These are phyloP conservation scores for Cenchrus americanus DNA, from an alignment of 176 grass and related monocot genomes.

Conservation along the genomic window DNA sequence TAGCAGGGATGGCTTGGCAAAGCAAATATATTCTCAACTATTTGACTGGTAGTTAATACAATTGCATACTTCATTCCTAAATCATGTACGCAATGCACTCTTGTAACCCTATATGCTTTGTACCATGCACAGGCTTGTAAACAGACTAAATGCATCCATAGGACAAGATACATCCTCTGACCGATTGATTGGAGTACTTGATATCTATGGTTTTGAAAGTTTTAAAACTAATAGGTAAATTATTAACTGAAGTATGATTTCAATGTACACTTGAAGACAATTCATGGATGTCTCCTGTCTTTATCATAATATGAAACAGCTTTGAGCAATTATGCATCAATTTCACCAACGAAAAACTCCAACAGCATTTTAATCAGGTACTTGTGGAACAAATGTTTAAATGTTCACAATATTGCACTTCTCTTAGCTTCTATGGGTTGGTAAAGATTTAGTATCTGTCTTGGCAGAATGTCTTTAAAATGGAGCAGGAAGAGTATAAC, in stretches of 20 bases:
- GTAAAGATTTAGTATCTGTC: constrained; percentile 39
- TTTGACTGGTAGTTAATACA: constrained; percentile 80
- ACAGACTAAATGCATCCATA: constrained; percentile 87
- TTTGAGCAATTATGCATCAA: constrained; percentile 97
- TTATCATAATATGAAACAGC: constrained; percentile 61
- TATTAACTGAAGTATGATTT: constrained; percentile 32
- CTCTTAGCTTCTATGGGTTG: constrained; percentile 36
- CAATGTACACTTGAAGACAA: constrained; percentile 19
- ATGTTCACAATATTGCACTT: constrained; percentile 29
- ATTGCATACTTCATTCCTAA: constrained; percentile 5
- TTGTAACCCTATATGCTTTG: constrained; percentile 32
- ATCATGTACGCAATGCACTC: background rate
- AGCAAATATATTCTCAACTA: constrained; percentile 79
- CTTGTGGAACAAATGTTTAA: constrained; percentile 18
- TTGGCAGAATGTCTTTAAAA: constrained; percentile 94
- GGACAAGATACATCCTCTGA: constrained; percentile 83
- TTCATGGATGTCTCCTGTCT: constrained; percentile 37
- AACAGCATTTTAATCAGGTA: constrained; percentile 98
- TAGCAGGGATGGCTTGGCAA: constrained; percentile 91
- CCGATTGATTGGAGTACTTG: constrained; percentile 84
- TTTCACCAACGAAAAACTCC: constrained; percentile 95
- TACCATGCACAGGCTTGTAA: constrained; percentile 74
- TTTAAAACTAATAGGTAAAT: constrained; percentile 94
- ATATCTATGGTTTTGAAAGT: constrained; percentile 99
- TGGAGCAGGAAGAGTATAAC: constrained; percentile 95